Conservation (phyloP, 306 rosid species). For the Quercus suber region DNA sequence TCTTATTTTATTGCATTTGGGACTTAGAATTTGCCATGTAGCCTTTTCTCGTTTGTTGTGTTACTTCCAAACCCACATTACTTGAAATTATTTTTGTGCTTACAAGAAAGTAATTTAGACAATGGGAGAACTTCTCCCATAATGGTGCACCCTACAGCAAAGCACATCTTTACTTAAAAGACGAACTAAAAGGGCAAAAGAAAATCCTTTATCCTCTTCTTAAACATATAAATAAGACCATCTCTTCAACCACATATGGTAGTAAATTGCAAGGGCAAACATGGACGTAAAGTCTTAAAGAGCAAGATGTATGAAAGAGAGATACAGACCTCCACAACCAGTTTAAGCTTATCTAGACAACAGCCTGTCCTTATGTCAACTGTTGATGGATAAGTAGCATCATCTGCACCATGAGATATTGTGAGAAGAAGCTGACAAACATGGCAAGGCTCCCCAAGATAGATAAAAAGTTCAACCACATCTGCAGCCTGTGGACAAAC, state of each 20-base stretch:
- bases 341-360: slow-evolving; percentile 72
- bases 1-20: neutral
- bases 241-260: neutral
- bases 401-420: slow-evolving; percentile 96
- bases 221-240: neutral
- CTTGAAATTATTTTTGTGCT: neutral
- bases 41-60: neutral
- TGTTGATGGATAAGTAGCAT: slow-evolving; percentile 92
- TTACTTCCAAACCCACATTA: neutral
- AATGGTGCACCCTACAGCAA: neutral
- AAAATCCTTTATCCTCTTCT: neutral
- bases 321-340: slow-evolving; percentile 79
- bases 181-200: neutral
- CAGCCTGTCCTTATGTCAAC: slow-evolving; percentile 92
- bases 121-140: neutral
- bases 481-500: slow-evolving; percentile 88
- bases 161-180: neutral
- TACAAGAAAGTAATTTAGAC: neutral
- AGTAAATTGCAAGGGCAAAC: slow-evolving; percentile 1
- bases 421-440: slow-evolving; percentile 99
- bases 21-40: neutral
- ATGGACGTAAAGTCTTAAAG: slow-evolving; percentile 6
- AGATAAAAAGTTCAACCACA: slow-evolving; percentile 84
- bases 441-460: slow-evolving; percentile 97
- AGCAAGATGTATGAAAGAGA: slow-evolving; percentile 12